Evolutionary conservation across 805 yeast genomes (phyloP).

Genomic region (Saturnispora kantuleensis): DNA sequence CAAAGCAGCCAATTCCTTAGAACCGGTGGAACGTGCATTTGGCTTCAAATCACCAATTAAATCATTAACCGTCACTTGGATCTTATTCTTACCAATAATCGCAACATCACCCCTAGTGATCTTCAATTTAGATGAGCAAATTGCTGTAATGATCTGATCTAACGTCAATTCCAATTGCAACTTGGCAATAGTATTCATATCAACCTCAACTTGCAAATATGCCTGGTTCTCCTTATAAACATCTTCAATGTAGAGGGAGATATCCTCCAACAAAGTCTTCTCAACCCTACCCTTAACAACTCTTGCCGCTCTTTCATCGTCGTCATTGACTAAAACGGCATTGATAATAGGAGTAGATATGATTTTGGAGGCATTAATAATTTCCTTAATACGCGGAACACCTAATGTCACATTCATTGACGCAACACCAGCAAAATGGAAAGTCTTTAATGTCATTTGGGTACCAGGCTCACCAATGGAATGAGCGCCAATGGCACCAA

Average conservation of each 20-base stretch:
- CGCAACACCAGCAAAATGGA: slow-evolving; percentile 97
- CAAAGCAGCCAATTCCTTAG: slow-evolving; percentile 23
- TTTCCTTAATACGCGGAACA: slow-evolving; percentile 98
- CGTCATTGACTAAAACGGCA: slow-evolving; percentile 83
- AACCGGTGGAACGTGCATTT: slow-evolving; percentile 31
- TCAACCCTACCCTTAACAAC: slow-evolving; percentile 97
- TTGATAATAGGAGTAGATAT: slow-evolving; percentile 96
- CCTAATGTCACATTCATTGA: slow-evolving; percentile 98
- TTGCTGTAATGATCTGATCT: slow-evolving; percentile 78
- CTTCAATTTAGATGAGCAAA: slow-evolving; percentile 76
- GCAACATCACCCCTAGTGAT: slow-evolving; percentile 64
- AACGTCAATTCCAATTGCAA: slow-evolving; percentile 82
- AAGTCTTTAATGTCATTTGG: slow-evolving; percentile 82
- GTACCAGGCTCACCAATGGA: slow-evolving; percentile 99
- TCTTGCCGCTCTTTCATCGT: slow-evolving; percentile 96
- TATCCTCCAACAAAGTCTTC: slow-evolving; percentile 78
- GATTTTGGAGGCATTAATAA: slow-evolving; percentile 90
- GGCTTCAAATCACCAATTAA: slow-evolving; percentile 32
- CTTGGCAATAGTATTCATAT: slow-evolving; percentile 73
- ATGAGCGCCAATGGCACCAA: slow-evolving; percentile 98
- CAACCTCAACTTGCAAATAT: slow-evolving; percentile 71
- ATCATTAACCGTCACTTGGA: slow-evolving; percentile 54
- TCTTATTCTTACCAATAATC: slow-evolving; percentile 52
- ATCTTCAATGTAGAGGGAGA: slow-evolving; percentile 85
- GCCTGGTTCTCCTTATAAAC: slow-evolving; percentile 78